Evolutionary conservation across 257 asterid species (phyloP).

Genomic region (Oldenlandia corymbosa): DNA sequence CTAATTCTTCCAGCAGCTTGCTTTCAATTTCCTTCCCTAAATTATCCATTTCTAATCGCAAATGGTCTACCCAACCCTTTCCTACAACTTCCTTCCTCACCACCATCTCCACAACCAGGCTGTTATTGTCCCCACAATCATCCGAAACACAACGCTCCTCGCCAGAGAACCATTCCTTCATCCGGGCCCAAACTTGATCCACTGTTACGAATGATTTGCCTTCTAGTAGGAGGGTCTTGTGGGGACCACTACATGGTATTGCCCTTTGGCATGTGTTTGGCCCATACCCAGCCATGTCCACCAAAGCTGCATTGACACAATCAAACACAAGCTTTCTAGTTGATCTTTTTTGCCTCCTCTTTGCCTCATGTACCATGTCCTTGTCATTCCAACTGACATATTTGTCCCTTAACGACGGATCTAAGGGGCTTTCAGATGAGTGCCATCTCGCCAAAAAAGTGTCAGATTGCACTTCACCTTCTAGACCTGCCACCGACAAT

Average conservation of each 20-base stretch:
- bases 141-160: conserved; percentile 28
- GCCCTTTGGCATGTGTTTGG: conserved; percentile 33
- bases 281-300: conserved; percentile 55
- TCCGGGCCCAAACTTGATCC: conserved; percentile 66
- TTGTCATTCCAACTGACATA: conserved; percentile 46
- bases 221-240: conserved; percentile 11
- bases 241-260: conserved; percentile 27
- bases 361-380: conserved; percentile 59
- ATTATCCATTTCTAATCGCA: conserved; percentile 48
- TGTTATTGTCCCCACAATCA: conserved; percentile 42
- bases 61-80: conserved; percentile 54
- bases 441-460: conserved; percentile 53
- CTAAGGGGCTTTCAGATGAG: conserved; percentile 74
- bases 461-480: conserved; percentile 38
- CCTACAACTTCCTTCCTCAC: conserved; percentile 67
- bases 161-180: conserved; percentile 55
- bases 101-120: conserved; percentile 59
- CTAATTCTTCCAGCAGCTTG: conserved; percentile 64
- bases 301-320: conserved; percentile 55
- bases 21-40: conserved; percentile 59
- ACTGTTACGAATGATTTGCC: conserved; percentile 23
- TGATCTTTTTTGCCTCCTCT: conserved; percentile 66
- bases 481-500: conserved; percentile 59
- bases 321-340: conserved; percentile 78
- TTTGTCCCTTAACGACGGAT: conserved; percentile 71